Evolutionary conservation across 106 monocot genomes (phyloP), one percentile per base, ranked within the genome.

Genomic region (Acorus calamus): DNA sequence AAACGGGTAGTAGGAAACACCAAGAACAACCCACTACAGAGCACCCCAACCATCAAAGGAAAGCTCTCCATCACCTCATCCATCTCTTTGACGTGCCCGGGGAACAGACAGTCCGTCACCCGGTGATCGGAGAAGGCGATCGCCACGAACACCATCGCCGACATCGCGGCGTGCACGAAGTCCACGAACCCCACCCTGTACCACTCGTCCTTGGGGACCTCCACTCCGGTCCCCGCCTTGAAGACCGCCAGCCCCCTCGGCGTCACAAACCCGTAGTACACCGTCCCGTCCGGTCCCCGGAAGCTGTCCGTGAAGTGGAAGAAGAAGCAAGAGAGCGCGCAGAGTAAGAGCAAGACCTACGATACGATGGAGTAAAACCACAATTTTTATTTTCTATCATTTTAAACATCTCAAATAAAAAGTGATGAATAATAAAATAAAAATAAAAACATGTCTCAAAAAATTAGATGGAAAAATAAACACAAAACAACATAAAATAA

Each of bases 231-330:
- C 45, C 84, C 81, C 14, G 81, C 55, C 76, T 79, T 84, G 79
- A 89, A 94, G 52, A 94, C 65, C 4, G 90, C 75, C 52, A 94
- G 71, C n/a, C 89, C 90, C 50, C 71, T 11, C 8, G 86, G 89
- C 11, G 94, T 89, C 44, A 94, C 89, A 62, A 94, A 74, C 8
- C 89, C 94, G 73, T 94, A 90, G 76, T 94, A 87, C 54, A 87
- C 80, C 56, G 66, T 87, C 2, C 90, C 94, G 67, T 94, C 84
- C 4, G 86, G 62, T 1, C 64, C 68, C 5, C 77, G 81, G 74
- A 94, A 94, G 66, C 84, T 87, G 82, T 94, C 94, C 66, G 90
- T 94, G 94, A 94, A 94, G 78, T 96, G 90, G 87, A 96, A 96
- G 80, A 96, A 76, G 87, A 90, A 90, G 84, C 94, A 96, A 47